Evolutionary conservation across 495 filamentous ascomycete species (phyloP).

Genomic region (Penicillium longicatenatum): DNA sequence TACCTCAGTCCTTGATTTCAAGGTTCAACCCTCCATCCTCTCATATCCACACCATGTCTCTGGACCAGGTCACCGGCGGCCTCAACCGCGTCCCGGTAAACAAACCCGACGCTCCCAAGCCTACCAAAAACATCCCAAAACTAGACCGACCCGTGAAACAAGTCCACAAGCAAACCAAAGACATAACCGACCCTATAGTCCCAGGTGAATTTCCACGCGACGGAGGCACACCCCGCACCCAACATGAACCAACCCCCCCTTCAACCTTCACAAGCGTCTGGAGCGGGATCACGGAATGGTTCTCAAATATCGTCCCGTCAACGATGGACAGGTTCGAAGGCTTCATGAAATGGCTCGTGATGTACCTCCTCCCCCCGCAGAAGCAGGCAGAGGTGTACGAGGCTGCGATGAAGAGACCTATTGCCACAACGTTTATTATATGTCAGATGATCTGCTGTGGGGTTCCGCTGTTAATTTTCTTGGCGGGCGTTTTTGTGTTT

Average conservation of each 20-base stretch:
- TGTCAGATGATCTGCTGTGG: conserved; percentile 44
- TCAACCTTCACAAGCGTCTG: conserved; percentile 26
- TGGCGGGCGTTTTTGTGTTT: conserved; percentile 39
- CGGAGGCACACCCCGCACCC: conserved; percentile 18
- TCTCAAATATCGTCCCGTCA: conserved; percentile 21
- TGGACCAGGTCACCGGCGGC: conserved; percentile 31
- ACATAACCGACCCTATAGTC: conserved; percentile 25
- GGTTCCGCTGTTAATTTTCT: conserved; percentile 38
- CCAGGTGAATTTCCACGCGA: conserved; percentile 39
- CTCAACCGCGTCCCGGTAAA: conserved; percentile 24
- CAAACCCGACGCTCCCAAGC: conserved; percentile 19
- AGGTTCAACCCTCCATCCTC: neutral
- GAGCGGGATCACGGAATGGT: conserved; percentile 18
- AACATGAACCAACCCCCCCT: conserved; percentile 17
- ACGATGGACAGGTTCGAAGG: conserved; percentile 36
- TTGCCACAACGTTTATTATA: conserved; percentile 37
- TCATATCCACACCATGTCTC: conserved; percentile 26
- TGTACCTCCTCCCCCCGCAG: conserved; percentile 31
- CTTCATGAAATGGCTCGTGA: conserved; percentile 25
- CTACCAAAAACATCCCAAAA: conserved; percentile 22
- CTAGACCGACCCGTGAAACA: conserved; percentile 17
- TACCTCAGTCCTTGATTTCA: neutral
- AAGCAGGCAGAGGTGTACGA: conserved; percentile 36
- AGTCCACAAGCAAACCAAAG: conserved; percentile 18
- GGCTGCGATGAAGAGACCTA: conserved; percentile 31